These are phyloP conservation scores for Hylodesmum podocarpum DNA, from an alignment of 306 rosid species.

Conservation along the genomic window DNA sequence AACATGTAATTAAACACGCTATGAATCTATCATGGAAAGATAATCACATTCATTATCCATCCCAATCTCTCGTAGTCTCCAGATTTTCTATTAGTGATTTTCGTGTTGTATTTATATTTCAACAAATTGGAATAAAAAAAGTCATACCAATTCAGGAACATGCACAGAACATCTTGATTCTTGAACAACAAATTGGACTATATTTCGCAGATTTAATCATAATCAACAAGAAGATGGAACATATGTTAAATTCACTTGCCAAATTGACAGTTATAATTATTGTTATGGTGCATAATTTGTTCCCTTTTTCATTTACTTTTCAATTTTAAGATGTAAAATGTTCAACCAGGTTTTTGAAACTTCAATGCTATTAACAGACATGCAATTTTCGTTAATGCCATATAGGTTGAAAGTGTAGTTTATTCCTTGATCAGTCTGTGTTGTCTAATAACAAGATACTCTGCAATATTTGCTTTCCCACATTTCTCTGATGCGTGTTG, in stretches of 20 bases:
- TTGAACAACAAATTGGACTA: neutral
- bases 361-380: neutral
- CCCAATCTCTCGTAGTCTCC: neutral
- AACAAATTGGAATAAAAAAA: no score
- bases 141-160: neutral
- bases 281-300: neutral
- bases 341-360: neutral
- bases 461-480: neutral
- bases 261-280: neutral
- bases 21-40: neutral
- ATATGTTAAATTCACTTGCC: neutral
- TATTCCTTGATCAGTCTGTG: neutral
- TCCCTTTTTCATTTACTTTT: neutral
- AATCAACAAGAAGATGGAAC: neutral
- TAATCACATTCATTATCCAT: neutral
- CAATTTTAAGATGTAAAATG: neutral
- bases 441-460: neutral
- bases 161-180: neutral
- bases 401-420: neutral
- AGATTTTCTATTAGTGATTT: neutral
- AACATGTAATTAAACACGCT: no score
- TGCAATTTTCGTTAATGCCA: neutral
- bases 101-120: neutral
- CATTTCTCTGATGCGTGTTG: conserved; percentile 29
- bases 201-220: neutral